These are phyloP conservation scores for Petunia axillaris DNA, from an alignment of 257 asterid species.

Conservation along the genomic window DNA sequence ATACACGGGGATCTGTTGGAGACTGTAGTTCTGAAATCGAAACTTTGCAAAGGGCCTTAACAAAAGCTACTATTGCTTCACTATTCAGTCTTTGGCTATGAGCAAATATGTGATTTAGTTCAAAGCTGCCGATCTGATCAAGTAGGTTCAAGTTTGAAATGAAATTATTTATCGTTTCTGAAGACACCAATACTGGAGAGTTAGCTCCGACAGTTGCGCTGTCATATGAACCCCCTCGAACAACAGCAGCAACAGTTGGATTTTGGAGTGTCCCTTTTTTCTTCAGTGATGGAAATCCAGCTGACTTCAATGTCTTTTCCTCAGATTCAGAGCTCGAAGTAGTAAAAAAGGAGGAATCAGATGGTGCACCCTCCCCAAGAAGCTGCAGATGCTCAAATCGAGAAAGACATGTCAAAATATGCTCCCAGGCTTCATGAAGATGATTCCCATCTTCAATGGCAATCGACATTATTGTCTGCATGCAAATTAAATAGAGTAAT, in stretches of 20 bases:
- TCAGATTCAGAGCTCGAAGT: conserved; percentile 65
- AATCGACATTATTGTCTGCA: conserved; percentile 88
- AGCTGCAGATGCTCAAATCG: conserved; percentile 98
- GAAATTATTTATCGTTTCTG: conserved; percentile 88
- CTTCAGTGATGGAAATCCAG: conserved; percentile 71
- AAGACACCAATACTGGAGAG: conserved; percentile 75
- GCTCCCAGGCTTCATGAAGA: conserved; percentile 99
- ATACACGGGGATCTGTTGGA: conserved; percentile 98
- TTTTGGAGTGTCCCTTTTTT: conserved; percentile 89
- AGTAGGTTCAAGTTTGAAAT: conserved; percentile 90
- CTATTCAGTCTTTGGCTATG: conserved; percentile 98
- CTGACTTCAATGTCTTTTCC: conserved; percentile 51
- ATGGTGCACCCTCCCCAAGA: conserved; percentile 96
- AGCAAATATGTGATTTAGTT: conserved; percentile 95
- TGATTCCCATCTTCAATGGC: conserved; percentile 96
- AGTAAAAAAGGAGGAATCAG: conserved; percentile 86
- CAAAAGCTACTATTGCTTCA: conserved; percentile 96
- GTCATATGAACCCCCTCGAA: conserved; percentile 98
- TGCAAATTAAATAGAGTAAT: conserved; percentile 31
- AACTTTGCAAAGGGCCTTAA: conserved; percentile 90
- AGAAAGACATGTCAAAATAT: conserved; percentile 92
- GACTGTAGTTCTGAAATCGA: conserved; percentile 98
- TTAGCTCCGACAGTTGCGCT: conserved; percentile 75
- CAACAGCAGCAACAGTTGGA: conserved; percentile 96
- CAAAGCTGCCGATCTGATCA: conserved; percentile 96